Base-by-base conservation (phyloP, 2,329 filamentous ascomycete species). In the Arthrobotrys musiformis region DNA sequence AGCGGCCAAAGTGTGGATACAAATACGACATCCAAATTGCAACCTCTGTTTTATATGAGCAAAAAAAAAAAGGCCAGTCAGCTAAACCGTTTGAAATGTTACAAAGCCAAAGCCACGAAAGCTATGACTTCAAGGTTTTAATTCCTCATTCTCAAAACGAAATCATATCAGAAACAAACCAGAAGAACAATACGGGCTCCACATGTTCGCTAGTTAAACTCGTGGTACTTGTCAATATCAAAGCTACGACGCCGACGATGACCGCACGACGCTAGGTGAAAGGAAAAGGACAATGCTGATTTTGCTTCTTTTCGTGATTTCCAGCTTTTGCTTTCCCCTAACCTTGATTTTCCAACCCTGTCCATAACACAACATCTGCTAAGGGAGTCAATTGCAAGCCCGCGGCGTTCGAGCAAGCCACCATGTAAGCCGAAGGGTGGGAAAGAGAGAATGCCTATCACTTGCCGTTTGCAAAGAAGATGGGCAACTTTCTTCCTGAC, bases 361-460 rank as follows among this genome's bases (percentile, higher is more conserved):
- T 67, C 37, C 24, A 68, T 74, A 74, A 26, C 26, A 61, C 17
- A 67, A 52, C 70, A 73, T 19, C 40, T n/a, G 37, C 19, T 44
- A 17, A 60, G 17, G 46, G 37, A 60, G 40, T 58, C 26, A 67
- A 67, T 40, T 69, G 15, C 37, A 67, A 54, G 64, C 19, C 30
- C 58, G 48, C 19, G 66, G 35, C 63, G 44, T 37, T 56, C 50
- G n/a, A 37, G 28, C 60, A 52, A 76, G 64, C 46, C 52, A 62
- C 66, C 54, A 66, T 67, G 66, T 63, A 69, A 26, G 42, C 44
- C 69, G 50, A 30, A 67, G 73, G 74, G 77, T 62, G 78, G 79
- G 79, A 73, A 78, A 75, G 70, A 60, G 58, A 58, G 61, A 74
- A 66, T 78, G 69, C 40, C 54, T 64, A 74, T 77, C 76, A 79